Base-by-base conservation (phyloP, 179 eudicot genomes). In the Beta macrorhiza region DNA sequence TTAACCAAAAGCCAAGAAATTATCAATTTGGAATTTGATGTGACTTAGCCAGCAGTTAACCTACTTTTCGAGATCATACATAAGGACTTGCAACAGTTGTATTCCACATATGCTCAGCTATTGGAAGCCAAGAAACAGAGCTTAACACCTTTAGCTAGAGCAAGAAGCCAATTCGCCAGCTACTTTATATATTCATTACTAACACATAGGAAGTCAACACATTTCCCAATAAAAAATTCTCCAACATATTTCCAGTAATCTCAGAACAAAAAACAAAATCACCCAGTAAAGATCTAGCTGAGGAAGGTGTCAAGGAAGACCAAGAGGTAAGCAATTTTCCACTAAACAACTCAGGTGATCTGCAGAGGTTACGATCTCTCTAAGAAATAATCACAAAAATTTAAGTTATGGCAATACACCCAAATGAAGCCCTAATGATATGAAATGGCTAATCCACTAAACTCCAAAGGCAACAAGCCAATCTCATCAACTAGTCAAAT, bases 61-160 rank as follows among this genome's bases (percentile, higher is more conserved):
- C 12, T 37, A 37, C 42, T 37, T 37, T 37, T 37, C 3, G 42
- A 37, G 45, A 56, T 74, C 59, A 62, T 11, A n/a, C 7, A 47
- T 47, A 44, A 42, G 47, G n/a, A 62, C 75, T 45, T 63, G 53
- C 71, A 63, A 76, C 79, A 76, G 8, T 11, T 52, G 65, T 25
- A 45, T 16, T 71, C 53, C 3, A 71, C 8, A 5, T 37, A 29
- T 25, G 44, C 17, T 65, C 3, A 65, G 42, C 44, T 65, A 9
- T 25, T 13, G 17, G 13, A 42, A 6, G 67, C 3, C 3, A 14
- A 75, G 16, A 14, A 58, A 6, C 78, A 9, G 29, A 19, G 7
- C 37, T 71, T 2, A 10, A 47, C 11, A 17, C 49, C 73, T 69
- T 37, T 19, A 69, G 6, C 17, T 58, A 58, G 3, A 14, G 17